phyloP scores from a whole-genome alignment of 768 basidiomycete genomes.

The Trametes elegans region DNA sequence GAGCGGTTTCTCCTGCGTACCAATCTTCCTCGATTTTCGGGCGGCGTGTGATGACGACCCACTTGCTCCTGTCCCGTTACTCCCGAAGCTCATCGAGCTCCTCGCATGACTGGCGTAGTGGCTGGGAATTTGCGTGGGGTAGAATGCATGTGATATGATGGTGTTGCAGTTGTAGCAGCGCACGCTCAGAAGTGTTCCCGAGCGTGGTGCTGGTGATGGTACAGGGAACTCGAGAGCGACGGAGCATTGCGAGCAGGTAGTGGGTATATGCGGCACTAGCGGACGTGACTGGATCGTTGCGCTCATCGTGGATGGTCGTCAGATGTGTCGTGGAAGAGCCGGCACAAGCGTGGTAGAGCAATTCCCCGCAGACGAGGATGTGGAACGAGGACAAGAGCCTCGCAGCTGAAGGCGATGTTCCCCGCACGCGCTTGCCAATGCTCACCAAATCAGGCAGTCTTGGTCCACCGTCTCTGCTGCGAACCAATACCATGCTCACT shows the following conservation, averaged over 20 bases:
- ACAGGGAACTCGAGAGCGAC: constrained; percentile 64
- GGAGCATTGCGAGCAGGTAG: constrained; percentile 58
- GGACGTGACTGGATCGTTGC: constrained; percentile 62
- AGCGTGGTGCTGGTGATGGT: constrained; percentile 54
- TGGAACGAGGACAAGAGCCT: not conserved
- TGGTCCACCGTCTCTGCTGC: too few relatives aligned
- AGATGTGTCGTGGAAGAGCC: too few relatives aligned
- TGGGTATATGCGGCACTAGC: constrained; percentile 62
- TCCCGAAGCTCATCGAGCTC: not conserved
- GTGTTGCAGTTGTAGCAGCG: constrained; percentile 69
- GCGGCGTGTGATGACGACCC: constrained; percentile 16
- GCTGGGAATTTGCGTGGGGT: constrained; percentile 55
- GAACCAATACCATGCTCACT: too few relatives aligned
- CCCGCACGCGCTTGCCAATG: too few relatives aligned
- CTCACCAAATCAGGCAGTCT: too few relatives aligned
- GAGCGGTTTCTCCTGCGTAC: constrained; percentile 83
- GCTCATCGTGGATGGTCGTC: constrained; percentile 1
- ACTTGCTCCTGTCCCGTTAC: constrained; percentile 10
- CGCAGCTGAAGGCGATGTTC: too few relatives aligned
- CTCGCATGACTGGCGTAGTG: constrained; percentile 12
- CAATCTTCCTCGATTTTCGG: constrained; percentile 73
- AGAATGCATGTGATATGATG: constrained; percentile 62
- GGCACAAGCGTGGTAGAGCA: too few relatives aligned
- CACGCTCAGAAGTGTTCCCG: constrained; percentile 59
- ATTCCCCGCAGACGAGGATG: not conserved